Evolutionary conservation across 495 filamentous ascomycete species (phyloP).

Genomic region (Extremus antarcticus): DNA sequence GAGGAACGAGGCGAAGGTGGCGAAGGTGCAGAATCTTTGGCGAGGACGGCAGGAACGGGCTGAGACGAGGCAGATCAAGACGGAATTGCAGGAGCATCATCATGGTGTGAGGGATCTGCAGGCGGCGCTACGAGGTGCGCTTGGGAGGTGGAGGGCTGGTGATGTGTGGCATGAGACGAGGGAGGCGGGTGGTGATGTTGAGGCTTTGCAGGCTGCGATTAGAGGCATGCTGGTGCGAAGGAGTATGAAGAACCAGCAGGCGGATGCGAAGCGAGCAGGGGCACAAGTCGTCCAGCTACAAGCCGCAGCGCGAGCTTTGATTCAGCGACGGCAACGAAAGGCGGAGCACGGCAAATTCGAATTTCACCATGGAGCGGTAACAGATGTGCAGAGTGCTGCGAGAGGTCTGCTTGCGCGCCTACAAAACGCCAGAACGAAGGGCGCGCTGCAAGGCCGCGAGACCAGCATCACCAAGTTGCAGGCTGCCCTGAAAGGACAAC

Average conservation of each 20-base stretch:
- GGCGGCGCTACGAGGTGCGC: constrained; percentile 32
- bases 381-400: constrained; percentile 16
- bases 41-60: constrained; percentile 65
- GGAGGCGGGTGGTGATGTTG: constrained; percentile 30
- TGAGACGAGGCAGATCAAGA: constrained; percentile 52
- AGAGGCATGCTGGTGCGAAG: constrained; percentile 10
- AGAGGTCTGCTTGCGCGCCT: constrained; percentile 17
- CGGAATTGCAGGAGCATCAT: constrained; percentile 46
- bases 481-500: constrained; percentile 9
- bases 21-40: constrained; percentile 74
- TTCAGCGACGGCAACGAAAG: constrained; percentile 17
- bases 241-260: background rate
- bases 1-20: constrained; percentile 57
- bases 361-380: constrained; percentile 6
- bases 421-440: constrained; percentile 13
- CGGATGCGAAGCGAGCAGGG: background rate
- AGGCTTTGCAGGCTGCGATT: constrained; percentile 14
- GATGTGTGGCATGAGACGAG: constrained; percentile 28
- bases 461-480: constrained; percentile 25
- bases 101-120: constrained; percentile 50
- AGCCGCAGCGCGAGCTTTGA: constrained; percentile 34
- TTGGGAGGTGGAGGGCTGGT: constrained; percentile 27
- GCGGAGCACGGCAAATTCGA: constrained; percentile 13
- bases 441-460: constrained; percentile 29
- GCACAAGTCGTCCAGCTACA: constrained; percentile 35